A percentile compares a stretch with the other conserved stretches of the same genome.
Conservation (phyloP, 495 filamentous ascomycete genomes). For the Hypoxylon trugodes region DNA sequence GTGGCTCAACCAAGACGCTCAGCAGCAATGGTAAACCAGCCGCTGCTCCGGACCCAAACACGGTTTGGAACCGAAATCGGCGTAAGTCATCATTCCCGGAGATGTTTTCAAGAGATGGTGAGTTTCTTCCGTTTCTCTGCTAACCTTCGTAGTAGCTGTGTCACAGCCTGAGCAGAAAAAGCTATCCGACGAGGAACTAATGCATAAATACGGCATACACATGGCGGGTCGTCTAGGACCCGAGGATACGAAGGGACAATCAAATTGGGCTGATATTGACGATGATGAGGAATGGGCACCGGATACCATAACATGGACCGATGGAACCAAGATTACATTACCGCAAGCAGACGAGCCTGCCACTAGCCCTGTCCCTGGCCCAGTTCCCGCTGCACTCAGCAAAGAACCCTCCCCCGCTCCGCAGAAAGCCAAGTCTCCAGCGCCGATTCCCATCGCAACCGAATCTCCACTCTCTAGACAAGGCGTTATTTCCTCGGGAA, state of each 20-base stretch:
- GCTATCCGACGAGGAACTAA: slow-evolving; percentile 95
- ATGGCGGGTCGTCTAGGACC: slow-evolving; percentile 89
- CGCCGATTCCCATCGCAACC: slow-evolving; percentile 44
- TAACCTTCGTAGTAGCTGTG: slow-evolving; percentile 62
- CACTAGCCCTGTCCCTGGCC: slow-evolving; percentile 48
- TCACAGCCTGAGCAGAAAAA: slow-evolving; percentile 86
- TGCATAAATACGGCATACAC: slow-evolving; percentile 90
- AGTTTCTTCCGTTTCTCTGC: slow-evolving; percentile 10
- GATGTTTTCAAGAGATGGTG: slow-evolving; percentile 1
- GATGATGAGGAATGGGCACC: slow-evolving; percentile 99
- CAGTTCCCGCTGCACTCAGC: slow-evolving; percentile 40
- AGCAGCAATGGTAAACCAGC: slow-evolving; percentile 62
- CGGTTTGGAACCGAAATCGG: slow-evolving; percentile 98
- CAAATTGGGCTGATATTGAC: slow-evolving; percentile 97
- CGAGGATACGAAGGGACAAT: slow-evolving; percentile 79
- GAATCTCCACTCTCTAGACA: slow-evolving; percentile 53
- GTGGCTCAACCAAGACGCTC: slow-evolving; percentile 56
- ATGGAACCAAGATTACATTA: slow-evolving; percentile 91
- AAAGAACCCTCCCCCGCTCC: slow-evolving; percentile 28
- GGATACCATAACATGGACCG: slow-evolving; percentile 95
- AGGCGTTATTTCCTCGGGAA: slow-evolving; percentile 53
- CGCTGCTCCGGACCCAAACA: slow-evolving; percentile 65
- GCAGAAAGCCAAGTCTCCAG: slow-evolving; percentile 52
- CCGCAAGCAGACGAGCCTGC: slow-evolving; percentile 66
- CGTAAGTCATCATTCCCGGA: slow-evolving; percentile 69